Percentiles rank a stretch among this genome's conserved stretches.
These are phyloP conservation scores for Daldinia caldariorum DNA, from an alignment of 495 filamentous ascomycete genomes.

Conservation along the genomic window DNA sequence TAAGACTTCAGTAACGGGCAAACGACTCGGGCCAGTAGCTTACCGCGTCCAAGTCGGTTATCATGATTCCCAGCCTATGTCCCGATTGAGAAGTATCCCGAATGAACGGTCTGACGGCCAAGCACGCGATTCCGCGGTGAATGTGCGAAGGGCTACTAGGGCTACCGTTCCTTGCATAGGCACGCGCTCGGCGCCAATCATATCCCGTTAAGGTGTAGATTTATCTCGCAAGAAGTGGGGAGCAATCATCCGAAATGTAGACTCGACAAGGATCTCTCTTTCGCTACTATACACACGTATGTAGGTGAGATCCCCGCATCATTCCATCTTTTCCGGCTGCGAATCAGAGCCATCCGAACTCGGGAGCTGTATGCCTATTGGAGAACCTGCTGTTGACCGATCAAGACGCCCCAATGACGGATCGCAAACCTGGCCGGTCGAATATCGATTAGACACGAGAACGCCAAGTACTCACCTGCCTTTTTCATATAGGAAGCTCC, in stretches of 20 bases:
- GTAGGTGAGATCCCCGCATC: constrained; percentile 17
- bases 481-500: constrained; percentile 33
- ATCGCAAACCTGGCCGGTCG: constrained; percentile 20
- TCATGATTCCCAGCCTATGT: background rate
- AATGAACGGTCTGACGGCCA: constrained; percentile 11
- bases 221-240: constrained; percentile 33
- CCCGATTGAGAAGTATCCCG: constrained; percentile 8
- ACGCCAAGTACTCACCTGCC: constrained; percentile 41
- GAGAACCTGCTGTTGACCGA: constrained; percentile 8
- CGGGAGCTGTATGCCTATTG: constrained; percentile 23
- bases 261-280: constrained; percentile 6
- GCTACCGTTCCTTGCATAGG: constrained; percentile 31
- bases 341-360: constrained; percentile 20
- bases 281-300: background rate
- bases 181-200: constrained; percentile 32
- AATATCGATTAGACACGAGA: constrained; percentile 35
- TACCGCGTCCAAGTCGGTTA: background rate
- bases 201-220: constrained; percentile 25
- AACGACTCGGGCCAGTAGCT: background rate
- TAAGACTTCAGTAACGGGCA: background rate
- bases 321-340: constrained; percentile 13
- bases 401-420: constrained; percentile 10
- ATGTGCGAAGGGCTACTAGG: constrained; percentile 7
- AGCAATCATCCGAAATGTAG: constrained; percentile 29
- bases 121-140: constrained; percentile 34